These are phyloP conservation scores for Tolypocladium ovalisporum DNA, from an alignment of 2,329 filamentous ascomycete genomes.

Conservation along the genomic window DNA sequence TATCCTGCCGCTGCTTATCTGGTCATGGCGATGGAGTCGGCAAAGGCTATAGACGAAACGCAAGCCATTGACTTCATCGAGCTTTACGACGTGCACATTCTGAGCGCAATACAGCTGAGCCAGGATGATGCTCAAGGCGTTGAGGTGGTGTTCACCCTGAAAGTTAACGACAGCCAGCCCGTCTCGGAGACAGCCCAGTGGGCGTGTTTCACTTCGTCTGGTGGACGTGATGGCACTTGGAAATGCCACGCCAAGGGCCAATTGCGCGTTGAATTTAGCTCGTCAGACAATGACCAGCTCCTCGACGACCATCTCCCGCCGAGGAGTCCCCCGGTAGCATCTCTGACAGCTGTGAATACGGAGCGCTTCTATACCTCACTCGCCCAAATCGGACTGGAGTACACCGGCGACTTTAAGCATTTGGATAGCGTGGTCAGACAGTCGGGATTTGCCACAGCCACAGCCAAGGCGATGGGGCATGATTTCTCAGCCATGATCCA, in stretches of 20 bases:
- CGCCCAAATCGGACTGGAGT: not conserved
- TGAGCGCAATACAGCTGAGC: not conserved
- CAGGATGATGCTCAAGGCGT: not conserved
- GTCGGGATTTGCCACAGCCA: not conserved
- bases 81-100: not conserved
- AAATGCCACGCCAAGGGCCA: not conserved
- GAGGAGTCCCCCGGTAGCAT: not conserved
- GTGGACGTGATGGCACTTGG: not conserved
- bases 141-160: not conserved
- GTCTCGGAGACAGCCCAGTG: not conserved
- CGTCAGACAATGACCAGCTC: too few species aligned
- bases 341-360: not conserved
- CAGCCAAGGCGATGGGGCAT: not conserved
- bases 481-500: not conserved
- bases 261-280: not conserved
- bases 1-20: constrained; percentile 27
- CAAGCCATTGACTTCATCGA: not conserved
- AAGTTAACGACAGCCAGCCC: not conserved
- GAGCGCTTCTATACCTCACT: constrained; percentile 1
- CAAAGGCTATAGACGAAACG: not conserved
- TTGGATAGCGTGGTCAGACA: not conserved
- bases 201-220: not conserved
- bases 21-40: constrained; percentile 15
- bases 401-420: not conserved
- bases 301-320: not conserved